phyloP scores from a whole-genome alignment of 768 basidiomycete genomes.

The Russula brevipes region DNA sequence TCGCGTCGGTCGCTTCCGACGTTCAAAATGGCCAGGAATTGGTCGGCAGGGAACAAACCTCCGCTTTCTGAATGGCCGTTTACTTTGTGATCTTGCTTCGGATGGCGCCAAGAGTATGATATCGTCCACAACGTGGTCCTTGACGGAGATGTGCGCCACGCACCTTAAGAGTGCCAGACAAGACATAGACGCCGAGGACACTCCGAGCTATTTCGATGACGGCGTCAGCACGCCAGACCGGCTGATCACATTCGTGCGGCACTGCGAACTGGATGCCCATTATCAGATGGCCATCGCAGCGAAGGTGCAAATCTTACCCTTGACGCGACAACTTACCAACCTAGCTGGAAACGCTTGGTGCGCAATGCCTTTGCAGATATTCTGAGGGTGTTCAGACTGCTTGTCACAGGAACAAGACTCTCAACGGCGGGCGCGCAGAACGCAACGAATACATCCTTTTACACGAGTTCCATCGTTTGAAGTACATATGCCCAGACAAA shows the following conservation, averaged over 20 bases:
- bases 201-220: slow-evolving; percentile 83
- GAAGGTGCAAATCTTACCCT: slow-evolving; percentile 88
- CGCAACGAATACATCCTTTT: slow-evolving; percentile 98
- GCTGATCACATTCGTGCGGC: slow-evolving; percentile 82
- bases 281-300: slow-evolving; percentile 95
- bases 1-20: slow-evolving; percentile 82
- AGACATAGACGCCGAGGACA: slow-evolving; percentile 96
- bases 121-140: slow-evolving; percentile 93
- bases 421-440: slow-evolving; percentile 96
- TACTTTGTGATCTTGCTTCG: slow-evolving; percentile 90
- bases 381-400: neutral
- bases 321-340: slow-evolving; percentile 91
- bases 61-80: slow-evolving; percentile 73
- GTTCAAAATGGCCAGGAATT: slow-evolving; percentile 75
- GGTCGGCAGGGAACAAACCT: slow-evolving; percentile 81
- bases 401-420: slow-evolving; percentile 79
- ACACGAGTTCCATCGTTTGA: slow-evolving; percentile 94
- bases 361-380: slow-evolving; percentile 26
- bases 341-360: slow-evolving; percentile 97
- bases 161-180: slow-evolving; percentile 82
- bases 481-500: slow-evolving; percentile 97
- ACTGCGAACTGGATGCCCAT: slow-evolving; percentile 94
- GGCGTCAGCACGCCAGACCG: slow-evolving; percentile 68
- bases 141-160: slow-evolving; percentile 94
- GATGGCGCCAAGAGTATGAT: slow-evolving; percentile 98